Conservation (phyloP, 345 rosid genomes). For the Cardiospermum halicacabum region DNA sequence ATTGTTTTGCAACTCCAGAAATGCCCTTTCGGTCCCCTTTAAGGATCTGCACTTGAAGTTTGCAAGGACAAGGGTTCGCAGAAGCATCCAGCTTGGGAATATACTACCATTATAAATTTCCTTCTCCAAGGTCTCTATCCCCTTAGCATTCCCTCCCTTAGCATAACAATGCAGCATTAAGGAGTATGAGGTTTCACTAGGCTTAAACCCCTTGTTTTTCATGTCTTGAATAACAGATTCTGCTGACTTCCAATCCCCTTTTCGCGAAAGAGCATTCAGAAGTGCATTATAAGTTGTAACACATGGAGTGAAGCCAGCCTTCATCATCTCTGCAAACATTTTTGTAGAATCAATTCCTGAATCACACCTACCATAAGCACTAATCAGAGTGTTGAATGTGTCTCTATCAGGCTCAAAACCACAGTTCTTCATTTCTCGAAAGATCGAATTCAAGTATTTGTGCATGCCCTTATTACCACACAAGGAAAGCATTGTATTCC, state of each 20-base stretch:
- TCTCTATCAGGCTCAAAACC: conserved; percentile 90
- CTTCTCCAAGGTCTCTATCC: conserved; percentile 63
- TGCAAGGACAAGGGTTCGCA: conserved; percentile 72
- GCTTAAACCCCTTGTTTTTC: conserved; percentile 74
- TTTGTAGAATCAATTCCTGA: conserved; percentile 61
- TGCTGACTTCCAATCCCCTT: conserved; percentile 75
- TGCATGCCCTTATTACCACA: conserved; percentile 72
- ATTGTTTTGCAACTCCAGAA: conserved; percentile 43
- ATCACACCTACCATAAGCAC: conserved; percentile 83
- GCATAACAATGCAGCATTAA: conserved; percentile 72
- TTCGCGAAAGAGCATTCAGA: conserved; percentile 72
- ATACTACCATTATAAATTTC: conserved; percentile 59
- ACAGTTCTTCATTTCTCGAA: conserved; percentile 79
- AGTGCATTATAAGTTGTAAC: conserved; percentile 80
- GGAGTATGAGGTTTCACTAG: conserved; percentile 72
- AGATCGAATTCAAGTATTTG: conserved; percentile 54
- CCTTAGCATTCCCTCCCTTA: conserved; percentile 59
- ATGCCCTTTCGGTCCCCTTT: conserved; percentile 64
- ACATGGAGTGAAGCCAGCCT: conserved; percentile 75
- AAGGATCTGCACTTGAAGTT: conserved; percentile 66
- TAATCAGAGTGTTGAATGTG: conserved; percentile 79
- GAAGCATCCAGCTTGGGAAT: conserved; percentile 90
- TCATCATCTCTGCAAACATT: conserved; percentile 67
- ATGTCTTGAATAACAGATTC: conserved; percentile 69
- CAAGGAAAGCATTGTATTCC: conserved; percentile 88